These are phyloP conservation scores for Ambispora gerdemannii DNA, from an alignment of 192 early-diverging fungal species.

Conservation along the genomic window DNA sequence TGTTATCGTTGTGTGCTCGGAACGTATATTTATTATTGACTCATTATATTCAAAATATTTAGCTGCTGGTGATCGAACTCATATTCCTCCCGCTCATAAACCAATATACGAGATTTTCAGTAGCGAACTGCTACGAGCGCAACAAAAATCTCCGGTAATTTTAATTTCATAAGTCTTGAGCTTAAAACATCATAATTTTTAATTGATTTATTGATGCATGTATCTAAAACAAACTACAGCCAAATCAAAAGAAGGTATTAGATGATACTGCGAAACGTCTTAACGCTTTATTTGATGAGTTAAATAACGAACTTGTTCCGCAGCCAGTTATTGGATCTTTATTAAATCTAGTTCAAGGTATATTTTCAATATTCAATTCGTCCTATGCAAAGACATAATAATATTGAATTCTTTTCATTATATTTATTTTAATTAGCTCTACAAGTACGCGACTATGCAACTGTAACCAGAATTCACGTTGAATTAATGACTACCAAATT, in stretches of 20 bases:
- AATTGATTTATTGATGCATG: background rate
- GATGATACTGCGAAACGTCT: slow-evolving; percentile 87
- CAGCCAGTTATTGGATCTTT: slow-evolving; percentile 60
- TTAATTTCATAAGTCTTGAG: background rate
- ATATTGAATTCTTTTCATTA: background rate
- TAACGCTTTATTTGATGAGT: slow-evolving; percentile 73
- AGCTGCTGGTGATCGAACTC: slow-evolving; percentile 80
- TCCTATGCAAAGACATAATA: background rate
- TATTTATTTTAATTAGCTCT: slow-evolving; percentile 24
- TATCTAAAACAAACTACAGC: slow-evolving; percentile 35
- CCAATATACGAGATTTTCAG: slow-evolving; percentile 53
- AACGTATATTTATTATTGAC: background rate
- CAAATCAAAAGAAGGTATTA: slow-evolving; percentile 68
- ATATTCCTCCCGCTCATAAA: slow-evolving; percentile 74
- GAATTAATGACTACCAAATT: slow-evolving; percentile 71
- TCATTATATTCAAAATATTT: background rate
- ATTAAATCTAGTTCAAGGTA: slow-evolving; percentile 62
- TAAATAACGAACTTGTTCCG: slow-evolving; percentile 77
- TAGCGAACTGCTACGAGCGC: slow-evolving; percentile 52
- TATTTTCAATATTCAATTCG: background rate
- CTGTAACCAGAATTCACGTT: slow-evolving; percentile 50
- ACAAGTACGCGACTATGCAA: slow-evolving; percentile 28
- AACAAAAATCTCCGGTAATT: slow-evolving; percentile 47
- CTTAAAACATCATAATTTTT: background rate
- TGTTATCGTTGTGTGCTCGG: background rate